Base-by-base conservation (phyloP, 1,139 yeast species). In the Pneumocystis jirovecii region DNA sequence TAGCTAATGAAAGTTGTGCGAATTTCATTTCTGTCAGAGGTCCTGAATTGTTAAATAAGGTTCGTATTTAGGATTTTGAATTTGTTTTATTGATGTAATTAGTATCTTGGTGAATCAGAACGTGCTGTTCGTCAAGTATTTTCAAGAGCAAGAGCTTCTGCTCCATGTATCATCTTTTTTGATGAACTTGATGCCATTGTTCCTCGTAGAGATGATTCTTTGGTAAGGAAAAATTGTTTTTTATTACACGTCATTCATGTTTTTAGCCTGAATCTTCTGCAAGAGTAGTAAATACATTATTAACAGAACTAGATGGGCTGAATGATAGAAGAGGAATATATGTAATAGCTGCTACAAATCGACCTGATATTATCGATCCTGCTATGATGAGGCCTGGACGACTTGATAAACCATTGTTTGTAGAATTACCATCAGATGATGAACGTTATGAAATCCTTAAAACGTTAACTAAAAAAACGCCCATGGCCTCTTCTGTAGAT, bases 361-460 rank as follows among this genome's bases (percentile, higher is more conserved):
- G 98, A 74, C 97, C 97, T 0, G 98, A 93, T 75, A 93, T 93
- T 90, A 93, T 93, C 69, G 98, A 93, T 75, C 93, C 96, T 8
- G 98, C 98, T 0, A 93, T 93, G 97, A 79, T 93, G 65, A 83
- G 98, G 73, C 98, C 98, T 0, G 98, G 98, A 1, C 83, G 98
- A 74, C 80, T 93, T 71, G 98, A 93, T 73, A 93, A 93, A 75
- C 91, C 96, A 2, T 79, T 93, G 63, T 91, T 86, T 75, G 95
- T 93, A 61, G 97, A 93, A 74, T 79, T 93, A 64, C 98, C 98
- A 1, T 82, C 84, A 5, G 83, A 84, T 0, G 80, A 78, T 6
- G 98, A 93, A 74, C 81, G 96, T 68, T 76, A 80, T 4, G 97
- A 91, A 68, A 93, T 93, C 67, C 79, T 93, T 72, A 81, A 81